Evolutionary conservation across 176 grass and related monocot species (phyloP).

Genomic region (Lolium rigidum): DNA sequence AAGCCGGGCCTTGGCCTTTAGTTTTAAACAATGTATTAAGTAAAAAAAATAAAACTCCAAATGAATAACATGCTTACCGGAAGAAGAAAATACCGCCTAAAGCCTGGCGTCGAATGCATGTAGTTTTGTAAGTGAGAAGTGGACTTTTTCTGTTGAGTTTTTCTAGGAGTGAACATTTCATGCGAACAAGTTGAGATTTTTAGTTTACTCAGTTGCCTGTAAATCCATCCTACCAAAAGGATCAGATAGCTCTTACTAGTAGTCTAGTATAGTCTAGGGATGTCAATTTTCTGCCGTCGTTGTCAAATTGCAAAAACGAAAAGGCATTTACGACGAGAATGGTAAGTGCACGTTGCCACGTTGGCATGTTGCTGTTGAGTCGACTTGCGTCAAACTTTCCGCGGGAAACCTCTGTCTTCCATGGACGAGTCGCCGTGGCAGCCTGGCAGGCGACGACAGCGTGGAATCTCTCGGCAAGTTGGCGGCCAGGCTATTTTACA

Average conservation of each 20-base stretch:
- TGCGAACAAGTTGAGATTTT: too few species aligned
- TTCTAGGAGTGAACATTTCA: too few species aligned
- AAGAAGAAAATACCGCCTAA: too few species aligned
- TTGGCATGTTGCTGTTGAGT: too few species aligned
- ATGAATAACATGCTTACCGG: too few species aligned
- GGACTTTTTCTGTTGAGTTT: too few species aligned
- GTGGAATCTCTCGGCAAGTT: background rate
- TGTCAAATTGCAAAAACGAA: background rate
- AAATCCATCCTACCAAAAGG: background rate
- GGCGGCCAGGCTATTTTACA: background rate
- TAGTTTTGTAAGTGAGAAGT: too few species aligned
- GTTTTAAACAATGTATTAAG: too few species aligned
- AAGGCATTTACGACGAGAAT: background rate
- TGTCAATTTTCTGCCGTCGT: background rate
- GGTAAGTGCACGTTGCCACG: constrained; percentile 1
- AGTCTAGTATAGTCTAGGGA: background rate
- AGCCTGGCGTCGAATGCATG: too few species aligned
- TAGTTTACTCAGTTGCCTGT: background rate
- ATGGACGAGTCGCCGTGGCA: constrained; percentile 12
- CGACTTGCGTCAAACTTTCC: background rate
- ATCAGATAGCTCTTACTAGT: background rate
- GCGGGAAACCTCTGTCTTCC: background rate
- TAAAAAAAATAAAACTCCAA: too few species aligned
- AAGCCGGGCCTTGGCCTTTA: too few species aligned
- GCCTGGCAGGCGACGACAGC: constrained; percentile 11